Percentiles rank a stretch among this genome's conserved stretches.
Conservation (phyloP, 768 basidiomycete genomes). For the Pleurotus salmoneostramineus region DNA sequence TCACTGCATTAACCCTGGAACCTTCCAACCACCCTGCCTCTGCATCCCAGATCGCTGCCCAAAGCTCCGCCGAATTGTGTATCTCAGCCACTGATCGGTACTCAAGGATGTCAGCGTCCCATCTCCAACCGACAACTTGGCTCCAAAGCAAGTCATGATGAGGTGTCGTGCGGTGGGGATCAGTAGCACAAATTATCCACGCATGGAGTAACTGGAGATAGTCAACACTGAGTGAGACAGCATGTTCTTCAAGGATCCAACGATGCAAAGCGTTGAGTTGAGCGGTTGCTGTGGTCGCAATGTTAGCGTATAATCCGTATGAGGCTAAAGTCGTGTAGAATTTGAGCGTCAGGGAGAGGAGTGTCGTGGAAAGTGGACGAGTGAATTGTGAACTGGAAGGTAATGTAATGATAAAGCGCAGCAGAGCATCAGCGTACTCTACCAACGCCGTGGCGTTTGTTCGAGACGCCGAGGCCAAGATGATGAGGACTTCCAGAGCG, state of each 20-base stretch:
- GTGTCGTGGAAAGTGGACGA: slow-evolving; percentile 38
- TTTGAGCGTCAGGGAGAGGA: slow-evolving; percentile 55
- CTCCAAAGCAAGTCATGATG: slow-evolving; percentile 89
- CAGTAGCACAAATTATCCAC: slow-evolving; percentile 83
- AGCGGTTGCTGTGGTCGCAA: slow-evolving; percentile 59
- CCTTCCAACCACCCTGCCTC: slow-evolving; percentile 77
- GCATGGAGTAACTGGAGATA: slow-evolving; percentile 60
- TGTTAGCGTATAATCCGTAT: slow-evolving; percentile 76
- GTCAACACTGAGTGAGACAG: slow-evolving; percentile 32
- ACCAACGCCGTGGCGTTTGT: slow-evolving; percentile 54
- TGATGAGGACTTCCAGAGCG: slow-evolving; percentile 54
- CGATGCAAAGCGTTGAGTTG: slow-evolving; percentile 49
- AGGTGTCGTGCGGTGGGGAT: slow-evolving; percentile 87
- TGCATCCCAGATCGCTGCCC: slow-evolving; percentile 52
- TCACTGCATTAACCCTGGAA: slow-evolving; percentile 62
- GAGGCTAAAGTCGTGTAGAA: slow-evolving; percentile 64
- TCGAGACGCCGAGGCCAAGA: slow-evolving; percentile 65
- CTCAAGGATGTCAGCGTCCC: slow-evolving; percentile 56
- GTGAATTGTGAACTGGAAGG: slow-evolving; percentile 39
- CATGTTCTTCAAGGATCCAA: slow-evolving; percentile 37
- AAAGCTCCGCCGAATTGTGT: slow-evolving; percentile 26
- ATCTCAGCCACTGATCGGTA: slow-evolving; percentile 29
- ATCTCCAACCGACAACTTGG: slow-evolving; percentile 75
- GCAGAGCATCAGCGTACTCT: slow-evolving; percentile 56
- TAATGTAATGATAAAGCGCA: slow-evolving; percentile 66